These are phyloP conservation scores for Myriosclerotinia scirpicola DNA, from an alignment of 2,329 filamentous ascomycete genomes.

Conservation along the genomic window DNA sequence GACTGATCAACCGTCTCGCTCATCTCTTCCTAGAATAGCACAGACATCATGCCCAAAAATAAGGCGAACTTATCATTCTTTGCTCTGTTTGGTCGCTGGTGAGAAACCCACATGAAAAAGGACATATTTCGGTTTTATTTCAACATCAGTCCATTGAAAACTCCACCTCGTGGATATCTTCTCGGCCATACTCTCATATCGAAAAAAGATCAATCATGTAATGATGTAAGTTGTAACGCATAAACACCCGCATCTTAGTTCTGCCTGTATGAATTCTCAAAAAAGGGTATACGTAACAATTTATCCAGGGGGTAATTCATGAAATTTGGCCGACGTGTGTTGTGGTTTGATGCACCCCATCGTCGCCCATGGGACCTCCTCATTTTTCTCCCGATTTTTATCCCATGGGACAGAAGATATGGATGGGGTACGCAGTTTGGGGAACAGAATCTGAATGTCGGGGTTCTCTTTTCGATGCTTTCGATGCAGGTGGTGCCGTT, in stretches of 20 bases:
- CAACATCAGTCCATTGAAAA: conserved; percentile 7
- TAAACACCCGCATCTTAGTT: neutral
- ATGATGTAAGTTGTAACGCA: conserved; percentile 5
- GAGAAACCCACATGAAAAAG: conserved; percentile 15
- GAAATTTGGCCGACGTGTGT: conserved; percentile 11
- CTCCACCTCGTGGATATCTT: conserved; percentile 19
- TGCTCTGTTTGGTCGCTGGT: neutral
- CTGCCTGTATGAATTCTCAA: neutral
- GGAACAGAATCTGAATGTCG: conserved; percentile 3
- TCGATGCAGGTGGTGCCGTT: conserved; percentile 6
- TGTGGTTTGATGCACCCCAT: neutral
- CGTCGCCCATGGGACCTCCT: conserved; percentile 19
- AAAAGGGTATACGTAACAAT: neutral
- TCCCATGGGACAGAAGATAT: conserved; percentile 12
- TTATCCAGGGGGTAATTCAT: neutral
- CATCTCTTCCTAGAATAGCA: conserved; percentile 13
- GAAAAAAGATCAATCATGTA: neutral
- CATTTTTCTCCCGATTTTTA: conserved; percentile 18
- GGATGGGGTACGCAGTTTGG: conserved; percentile 14
- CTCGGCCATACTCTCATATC: conserved; percentile 13
- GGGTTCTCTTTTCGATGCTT: neutral
- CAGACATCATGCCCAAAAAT: neutral
- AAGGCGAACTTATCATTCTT: conserved; percentile 5
- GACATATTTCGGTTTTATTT: conserved; percentile 20
- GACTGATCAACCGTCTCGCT: neutral